These are phyloP conservation scores for Pythium catenulatum DNA, from an alignment of 352 stramenopile species.

Conservation along the genomic window DNA sequence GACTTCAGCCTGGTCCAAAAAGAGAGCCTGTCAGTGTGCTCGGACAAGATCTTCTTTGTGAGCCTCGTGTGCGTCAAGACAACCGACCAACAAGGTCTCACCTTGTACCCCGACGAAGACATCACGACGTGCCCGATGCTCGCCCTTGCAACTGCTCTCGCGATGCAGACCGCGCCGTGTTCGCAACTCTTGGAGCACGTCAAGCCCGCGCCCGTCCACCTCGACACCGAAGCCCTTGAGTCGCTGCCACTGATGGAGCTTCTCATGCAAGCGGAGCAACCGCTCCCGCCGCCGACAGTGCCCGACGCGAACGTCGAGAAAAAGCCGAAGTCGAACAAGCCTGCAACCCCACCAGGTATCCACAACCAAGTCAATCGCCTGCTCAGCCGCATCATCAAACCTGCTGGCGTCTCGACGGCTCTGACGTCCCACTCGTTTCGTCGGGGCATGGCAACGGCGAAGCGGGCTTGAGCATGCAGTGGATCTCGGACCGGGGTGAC, in stretches of 20 bases:
- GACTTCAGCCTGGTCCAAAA: slow-evolving; percentile 54
- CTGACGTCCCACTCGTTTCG: slow-evolving; percentile 61
- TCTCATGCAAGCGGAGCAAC: slow-evolving; percentile 5
- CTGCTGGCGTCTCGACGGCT: background rate
- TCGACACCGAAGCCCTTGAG: slow-evolving; percentile 14
- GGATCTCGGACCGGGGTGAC: slow-evolving; percentile 49
- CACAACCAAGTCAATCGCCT: slow-evolving; percentile 52
- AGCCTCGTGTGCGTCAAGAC: slow-evolving; percentile 31
- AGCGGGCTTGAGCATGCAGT: slow-evolving; percentile 18
- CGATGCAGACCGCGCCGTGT: slow-evolving; percentile 36
- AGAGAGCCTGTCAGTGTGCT: slow-evolving; percentile 27
- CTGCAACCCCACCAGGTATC: slow-evolving; percentile 4
- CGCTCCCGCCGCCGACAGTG: background rate
- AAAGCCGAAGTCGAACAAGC: background rate
- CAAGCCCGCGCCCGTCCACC: background rate
- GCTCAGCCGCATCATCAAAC: background rate
- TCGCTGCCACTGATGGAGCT: background rate
- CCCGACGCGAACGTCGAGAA: too few relatives aligned
- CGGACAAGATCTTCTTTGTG: slow-evolving; percentile 4
- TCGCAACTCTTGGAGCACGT: slow-evolving; percentile 12
- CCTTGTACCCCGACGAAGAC: background rate
- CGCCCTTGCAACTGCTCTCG: slow-evolving; percentile 27
- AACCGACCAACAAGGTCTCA: slow-evolving; percentile 13
- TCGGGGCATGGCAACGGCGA: slow-evolving; percentile 40
- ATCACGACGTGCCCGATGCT: background rate